These are phyloP conservation scores for Solanum rostratum DNA, from an alignment of 257 asterid species.

Conservation along the genomic window DNA sequence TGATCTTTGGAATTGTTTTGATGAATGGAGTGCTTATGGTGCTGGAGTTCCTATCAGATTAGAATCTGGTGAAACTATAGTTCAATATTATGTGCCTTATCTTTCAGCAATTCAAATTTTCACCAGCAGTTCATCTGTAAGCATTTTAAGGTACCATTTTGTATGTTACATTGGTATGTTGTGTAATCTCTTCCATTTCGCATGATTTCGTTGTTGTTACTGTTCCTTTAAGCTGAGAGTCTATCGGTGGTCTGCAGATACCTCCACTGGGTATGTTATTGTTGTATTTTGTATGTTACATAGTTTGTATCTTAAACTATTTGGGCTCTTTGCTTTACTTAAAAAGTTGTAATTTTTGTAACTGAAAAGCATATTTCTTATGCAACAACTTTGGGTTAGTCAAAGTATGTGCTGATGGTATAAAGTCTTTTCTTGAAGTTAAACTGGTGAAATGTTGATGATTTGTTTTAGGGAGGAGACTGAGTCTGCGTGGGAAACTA, in stretches of 20 bases:
- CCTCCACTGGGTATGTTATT: no score
- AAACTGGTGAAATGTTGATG: neutral
- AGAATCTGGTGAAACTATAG: slow-evolving; percentile 51
- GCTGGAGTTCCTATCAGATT: slow-evolving; percentile 71
- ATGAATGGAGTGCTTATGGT: slow-evolving; percentile 98
- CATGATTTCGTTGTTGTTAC: neutral
- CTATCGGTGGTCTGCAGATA: no score
- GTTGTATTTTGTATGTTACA: neutral
- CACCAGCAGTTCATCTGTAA: slow-evolving; percentile 60
- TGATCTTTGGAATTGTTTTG: slow-evolving; percentile 83
- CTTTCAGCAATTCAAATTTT: slow-evolving; percentile 93
- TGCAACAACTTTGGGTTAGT: neutral
- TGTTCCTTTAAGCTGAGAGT: neutral
- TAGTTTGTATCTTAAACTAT: neutral
- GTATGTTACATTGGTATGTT: neutral
- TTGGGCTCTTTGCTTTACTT: neutral
- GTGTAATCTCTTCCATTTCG: no score
- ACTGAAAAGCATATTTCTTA: neutral
- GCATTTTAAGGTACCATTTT: slow-evolving; percentile 50
- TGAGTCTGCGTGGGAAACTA: slow-evolving; percentile 28
- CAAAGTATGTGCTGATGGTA: neutral
- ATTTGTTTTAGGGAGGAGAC: slow-evolving; percentile 23
- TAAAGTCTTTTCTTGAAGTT: neutral
- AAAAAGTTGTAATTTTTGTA: neutral
- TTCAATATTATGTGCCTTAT: slow-evolving; percentile 85